Evolutionary conservation across 192 early-diverging fungal genomes (phyloP).

Genomic region (Lobosporangium transversale): DNA sequence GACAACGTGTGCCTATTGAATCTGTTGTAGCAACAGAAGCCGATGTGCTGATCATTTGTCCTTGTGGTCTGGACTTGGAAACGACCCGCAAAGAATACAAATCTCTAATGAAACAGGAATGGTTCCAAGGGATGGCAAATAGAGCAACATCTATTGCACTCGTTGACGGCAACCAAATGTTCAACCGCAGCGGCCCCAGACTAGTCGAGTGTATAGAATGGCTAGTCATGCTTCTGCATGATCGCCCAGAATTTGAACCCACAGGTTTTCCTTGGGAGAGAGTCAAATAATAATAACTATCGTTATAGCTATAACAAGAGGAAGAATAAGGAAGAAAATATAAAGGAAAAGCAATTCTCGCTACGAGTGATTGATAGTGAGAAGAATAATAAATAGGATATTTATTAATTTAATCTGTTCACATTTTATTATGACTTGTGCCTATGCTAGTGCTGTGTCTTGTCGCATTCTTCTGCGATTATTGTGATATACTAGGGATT

Average conservation of each 20-base stretch:
- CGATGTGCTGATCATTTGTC: conserved; percentile 58
- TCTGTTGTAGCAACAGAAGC: conserved; percentile 30
- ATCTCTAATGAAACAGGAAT: conserved; percentile 40
- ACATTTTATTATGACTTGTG: too few species aligned
- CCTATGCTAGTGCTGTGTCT: too few species aligned
- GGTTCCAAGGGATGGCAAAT: conserved; percentile 43
- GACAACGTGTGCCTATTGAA: conserved; percentile 44
- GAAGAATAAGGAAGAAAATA: not conserved
- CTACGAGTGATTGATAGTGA: too few species aligned
- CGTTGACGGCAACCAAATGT: conserved; percentile 67
- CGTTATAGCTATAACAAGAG: too few species aligned
- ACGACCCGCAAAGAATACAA: conserved; percentile 55
- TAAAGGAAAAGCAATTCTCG: too few species aligned
- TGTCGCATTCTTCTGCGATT: too few species aligned
- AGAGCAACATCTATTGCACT: conserved; percentile 52
- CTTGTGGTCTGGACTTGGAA: conserved; percentile 58
- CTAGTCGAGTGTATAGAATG: conserved; percentile 53
- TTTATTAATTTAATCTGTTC: too few species aligned
- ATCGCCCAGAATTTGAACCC: conserved; percentile 57
- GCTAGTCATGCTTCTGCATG: conserved; percentile 57
- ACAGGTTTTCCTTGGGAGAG: conserved; percentile 56
- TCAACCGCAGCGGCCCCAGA: conserved; percentile 63
- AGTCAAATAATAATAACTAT: conserved; percentile 43
- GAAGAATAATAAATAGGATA: too few species aligned
- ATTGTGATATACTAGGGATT: too few species aligned